Percentiles rank a stretch among this genome's conserved stretches.
Evolutionary conservation across 495 filamentous ascomycete genomes (phyloP).

Genomic region (Pyronema domesticum): DNA sequence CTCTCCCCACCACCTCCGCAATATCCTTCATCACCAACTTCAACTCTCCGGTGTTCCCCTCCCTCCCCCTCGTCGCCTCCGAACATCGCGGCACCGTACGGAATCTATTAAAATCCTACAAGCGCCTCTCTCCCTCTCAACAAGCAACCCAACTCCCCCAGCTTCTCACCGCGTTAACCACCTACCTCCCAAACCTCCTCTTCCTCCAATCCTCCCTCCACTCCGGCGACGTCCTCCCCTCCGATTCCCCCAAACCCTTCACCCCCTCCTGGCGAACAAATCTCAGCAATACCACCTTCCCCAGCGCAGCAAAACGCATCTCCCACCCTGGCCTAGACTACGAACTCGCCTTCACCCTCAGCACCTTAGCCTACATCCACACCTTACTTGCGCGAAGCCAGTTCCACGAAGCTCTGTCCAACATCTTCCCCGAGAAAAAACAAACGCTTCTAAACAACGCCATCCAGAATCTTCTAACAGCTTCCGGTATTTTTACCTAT

Average conservation of each 20-base stretch:
- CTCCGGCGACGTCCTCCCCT: conserved; percentile 47
- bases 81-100: conserved; percentile 62
- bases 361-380: conserved; percentile 56
- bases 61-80: conserved; percentile 57
- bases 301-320: conserved; percentile 29
- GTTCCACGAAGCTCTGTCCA: conserved; percentile 25
- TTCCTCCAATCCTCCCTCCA: conserved; percentile 15
- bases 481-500: conserved; percentile 59
- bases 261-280: conserved; percentile 58
- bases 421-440: conserved; percentile 43
- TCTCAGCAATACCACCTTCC: conserved; percentile 30
- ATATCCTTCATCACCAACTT: conserved; percentile 61
- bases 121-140: conserved; percentile 49
- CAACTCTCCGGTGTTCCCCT: conserved; percentile 56
- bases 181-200: conserved; percentile 65
- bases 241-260: conserved; percentile 24
- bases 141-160: conserved; percentile 47
- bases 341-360: conserved; percentile 63
- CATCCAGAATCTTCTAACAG: conserved; percentile 58
- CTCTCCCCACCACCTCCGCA: conserved; percentile 66
- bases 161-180: conserved; percentile 46
- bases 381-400: conserved; percentile 48
- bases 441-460: conserved; percentile 53
- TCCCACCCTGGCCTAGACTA: conserved; percentile 60
- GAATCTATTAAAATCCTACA: conserved; percentile 62